phyloP scores from a whole-genome alignment of 2,329 filamentous ascomycete species.

The Penicillium verrucosum region DNA sequence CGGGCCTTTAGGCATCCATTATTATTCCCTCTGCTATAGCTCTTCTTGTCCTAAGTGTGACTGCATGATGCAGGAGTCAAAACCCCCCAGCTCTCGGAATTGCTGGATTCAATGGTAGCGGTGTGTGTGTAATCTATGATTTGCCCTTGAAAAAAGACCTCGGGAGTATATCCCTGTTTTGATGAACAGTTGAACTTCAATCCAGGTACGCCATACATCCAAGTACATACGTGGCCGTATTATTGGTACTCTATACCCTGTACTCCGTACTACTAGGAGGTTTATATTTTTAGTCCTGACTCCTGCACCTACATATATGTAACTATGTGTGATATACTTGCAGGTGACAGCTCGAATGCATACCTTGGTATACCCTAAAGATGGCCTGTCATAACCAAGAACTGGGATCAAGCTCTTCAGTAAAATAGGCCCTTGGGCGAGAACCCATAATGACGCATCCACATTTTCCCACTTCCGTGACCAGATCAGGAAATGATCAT shows the following conservation, averaged over 20 bases:
- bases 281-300: neutral
- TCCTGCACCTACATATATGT: neutral
- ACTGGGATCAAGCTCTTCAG: neutral
- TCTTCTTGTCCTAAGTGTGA: neutral
- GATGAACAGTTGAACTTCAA: neutral
- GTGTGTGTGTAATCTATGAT: conserved; percentile 6
- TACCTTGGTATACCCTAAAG: too few relatives aligned
- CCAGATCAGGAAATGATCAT: neutral
- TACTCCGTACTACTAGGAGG: neutral
- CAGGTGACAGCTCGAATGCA: neutral
- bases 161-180: neutral
- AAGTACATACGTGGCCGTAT: neutral
- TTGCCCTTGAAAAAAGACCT: neutral
- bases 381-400: neutral
- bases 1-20: neutral
- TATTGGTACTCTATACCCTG: neutral
- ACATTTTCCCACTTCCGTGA: neutral
- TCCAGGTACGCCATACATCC: neutral
- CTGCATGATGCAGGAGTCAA: conserved; percentile 4
- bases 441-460: neutral
- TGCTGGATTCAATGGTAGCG: conserved; percentile 8
- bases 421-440: neutral
- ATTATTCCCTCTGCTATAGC: neutral
- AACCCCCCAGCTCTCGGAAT: conserved; percentile 2
- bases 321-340: neutral